A percentile compares a stretch with the other conserved stretches of the same genome.
These are phyloP conservation scores for Ulota crispa DNA, from an alignment of 225 moss, liverwort and hornwort species.

Conservation along the genomic window DNA sequence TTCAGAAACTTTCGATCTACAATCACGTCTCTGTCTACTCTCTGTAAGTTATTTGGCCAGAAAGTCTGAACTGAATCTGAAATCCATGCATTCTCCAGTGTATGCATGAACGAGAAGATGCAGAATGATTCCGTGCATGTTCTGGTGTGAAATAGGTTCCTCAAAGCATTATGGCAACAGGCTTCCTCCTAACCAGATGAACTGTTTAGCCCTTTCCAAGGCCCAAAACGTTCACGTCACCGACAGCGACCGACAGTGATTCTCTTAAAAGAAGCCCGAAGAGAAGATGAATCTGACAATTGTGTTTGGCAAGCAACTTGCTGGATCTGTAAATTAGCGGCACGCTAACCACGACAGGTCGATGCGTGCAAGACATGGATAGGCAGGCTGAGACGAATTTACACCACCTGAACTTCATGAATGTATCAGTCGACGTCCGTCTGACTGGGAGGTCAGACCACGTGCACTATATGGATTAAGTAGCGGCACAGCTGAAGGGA, in stretches of 20 bases:
- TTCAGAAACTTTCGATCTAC: not conserved
- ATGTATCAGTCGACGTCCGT: not conserved
- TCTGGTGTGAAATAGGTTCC: not conserved
- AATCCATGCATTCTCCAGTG: not conserved
- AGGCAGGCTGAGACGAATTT: not conserved
- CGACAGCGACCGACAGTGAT: constrained; percentile 19
- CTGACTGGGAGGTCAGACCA: constrained; percentile 26
- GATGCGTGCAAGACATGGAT: constrained; percentile 21
- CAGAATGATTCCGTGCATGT: not conserved
- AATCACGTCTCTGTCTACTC: not conserved
- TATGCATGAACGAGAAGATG: too few species aligned
- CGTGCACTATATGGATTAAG: constrained; percentile 36
- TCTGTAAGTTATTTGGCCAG: not conserved
- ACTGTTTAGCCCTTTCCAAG: not conserved
- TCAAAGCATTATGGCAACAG: constrained; percentile 11
- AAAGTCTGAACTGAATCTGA: not conserved
- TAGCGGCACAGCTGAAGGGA: constrained; percentile 27
- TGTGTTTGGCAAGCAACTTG: not conserved
- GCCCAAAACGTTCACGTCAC: constrained; percentile 18
- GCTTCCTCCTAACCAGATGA: not conserved
- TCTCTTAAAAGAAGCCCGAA: not conserved
- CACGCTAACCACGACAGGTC: not conserved
- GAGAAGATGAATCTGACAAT: not conserved
- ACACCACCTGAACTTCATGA: constrained; percentile 38
- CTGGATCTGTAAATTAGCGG: not conserved